Base-by-base conservation (phyloP, 2,329 filamentous ascomycete species). In the Penicillium sp. region DNA sequence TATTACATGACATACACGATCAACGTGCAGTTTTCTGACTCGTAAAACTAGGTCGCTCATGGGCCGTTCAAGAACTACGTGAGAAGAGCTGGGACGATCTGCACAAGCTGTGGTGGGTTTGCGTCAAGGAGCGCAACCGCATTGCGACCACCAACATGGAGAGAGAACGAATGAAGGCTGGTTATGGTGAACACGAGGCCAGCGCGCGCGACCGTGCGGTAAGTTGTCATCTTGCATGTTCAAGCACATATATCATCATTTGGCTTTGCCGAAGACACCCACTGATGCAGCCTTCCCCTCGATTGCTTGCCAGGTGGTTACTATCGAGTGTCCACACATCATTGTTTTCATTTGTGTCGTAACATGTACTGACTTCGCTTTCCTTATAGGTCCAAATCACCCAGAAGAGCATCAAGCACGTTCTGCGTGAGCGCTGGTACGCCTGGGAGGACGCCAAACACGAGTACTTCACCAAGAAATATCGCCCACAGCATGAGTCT, bases 1-100 rank as follows among this genome's bases (percentile, higher is more conserved):
- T 38, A 7, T 15, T 12, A 15, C 8, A 15, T 39, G n/a, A 2
- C 8, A 2, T 18, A 12, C 6, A 13, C 13, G 9, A 12, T 4
- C 5, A 26, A 28, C 24, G 33, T 15, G 23, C 33, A 34, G 28
- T 41, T 10, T 57, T 49, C 60, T 65, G 34, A 65, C 39, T 21
- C 26, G 38, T 29, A 9, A 29, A 42, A 34, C 26, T 57, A 85
- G 82, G 94, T 15, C 84, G 94, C 49, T 79, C 85, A 26, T 99
- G 94, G 94, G 85, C 82, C 10, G 85, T 89, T 7, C 84, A 90
- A 74, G 94, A 99, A 77, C 79, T 99, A 66, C 83, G 92, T 58
- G 80, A 83, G 58, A 96, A 96, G 76, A 90, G 87, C 58, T 99
- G 91, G 89, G 90, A 96, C 56, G 92, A 97, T 71, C 76, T 99